A percentile compares a stretch with the other conserved stretches of the same genome.
phyloP scores from a whole-genome alignment of 306 rosid genomes.

The Lathyrus oleraceus region DNA sequence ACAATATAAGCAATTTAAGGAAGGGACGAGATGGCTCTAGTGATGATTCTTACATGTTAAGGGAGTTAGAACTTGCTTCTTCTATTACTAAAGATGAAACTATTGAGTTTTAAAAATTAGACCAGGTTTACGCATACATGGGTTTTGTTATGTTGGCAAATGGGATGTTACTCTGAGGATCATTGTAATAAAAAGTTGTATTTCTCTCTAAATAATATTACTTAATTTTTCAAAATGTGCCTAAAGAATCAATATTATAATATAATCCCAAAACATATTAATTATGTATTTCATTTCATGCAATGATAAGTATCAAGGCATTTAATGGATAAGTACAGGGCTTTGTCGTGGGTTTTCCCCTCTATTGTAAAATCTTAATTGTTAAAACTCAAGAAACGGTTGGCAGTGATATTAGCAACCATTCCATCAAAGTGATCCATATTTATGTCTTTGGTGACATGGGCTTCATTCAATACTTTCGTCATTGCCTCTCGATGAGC shows the following conservation, averaged over 20 bases:
- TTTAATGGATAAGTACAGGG: too few species aligned
- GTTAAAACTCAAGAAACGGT: too few species aligned
- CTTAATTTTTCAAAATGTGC: not conserved
- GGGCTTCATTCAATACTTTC: too few species aligned
- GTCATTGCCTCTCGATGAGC: too few species aligned
- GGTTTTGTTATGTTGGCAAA: not conserved
- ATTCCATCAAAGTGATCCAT: too few species aligned
- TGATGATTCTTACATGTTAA: not conserved
- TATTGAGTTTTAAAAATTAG: not conserved
- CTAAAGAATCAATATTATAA: not conserved
- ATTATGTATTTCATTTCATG: not conserved
- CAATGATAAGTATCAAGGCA: not conserved
- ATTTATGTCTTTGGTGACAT: too few species aligned
- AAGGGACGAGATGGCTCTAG: not conserved
- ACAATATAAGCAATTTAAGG: slow-evolving; percentile 15
- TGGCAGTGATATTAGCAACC: too few species aligned
- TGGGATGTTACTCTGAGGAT: not conserved
- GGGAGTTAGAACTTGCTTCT: not conserved
- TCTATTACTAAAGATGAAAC: not conserved
- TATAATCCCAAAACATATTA: not conserved
- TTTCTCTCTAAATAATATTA: not conserved
- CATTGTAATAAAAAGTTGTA: not conserved
- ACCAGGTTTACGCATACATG: not conserved
- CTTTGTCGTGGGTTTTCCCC: too few species aligned
- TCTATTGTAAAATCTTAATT: too few species aligned